Percentiles rank a stretch among this genome's conserved stretches.
These are phyloP conservation scores for Elsinoe perseae DNA, from an alignment of 2,329 filamentous ascomycete species.

Conservation along the genomic window DNA sequence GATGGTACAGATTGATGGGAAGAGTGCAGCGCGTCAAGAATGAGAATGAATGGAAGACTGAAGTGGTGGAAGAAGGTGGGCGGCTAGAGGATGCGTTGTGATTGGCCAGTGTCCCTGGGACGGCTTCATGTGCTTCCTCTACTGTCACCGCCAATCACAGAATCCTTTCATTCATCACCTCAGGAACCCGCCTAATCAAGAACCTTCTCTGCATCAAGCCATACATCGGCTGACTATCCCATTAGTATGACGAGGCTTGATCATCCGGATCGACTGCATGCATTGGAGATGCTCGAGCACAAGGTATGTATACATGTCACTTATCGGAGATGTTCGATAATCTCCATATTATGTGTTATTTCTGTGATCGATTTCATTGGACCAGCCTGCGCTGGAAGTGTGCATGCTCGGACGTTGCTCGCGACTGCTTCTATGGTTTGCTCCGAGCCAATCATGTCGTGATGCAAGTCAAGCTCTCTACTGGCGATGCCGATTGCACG, in stretches of 20 bases:
- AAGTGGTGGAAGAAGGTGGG: conserved; percentile 10
- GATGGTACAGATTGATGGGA: conserved; percentile 4
- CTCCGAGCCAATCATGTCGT: not conserved
- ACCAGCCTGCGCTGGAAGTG: not conserved
- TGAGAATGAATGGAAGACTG: conserved; percentile 13
- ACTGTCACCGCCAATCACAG: conserved; percentile 11
- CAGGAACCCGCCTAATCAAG: conserved; percentile 12
- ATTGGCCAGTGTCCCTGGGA: not conserved
- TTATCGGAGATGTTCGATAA: conserved; percentile 5
- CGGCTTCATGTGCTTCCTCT: conserved; percentile 8
- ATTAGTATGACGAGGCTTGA: conserved; percentile 10
- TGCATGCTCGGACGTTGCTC: not conserved
- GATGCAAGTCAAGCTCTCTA: not conserved
- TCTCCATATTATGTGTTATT: not conserved
- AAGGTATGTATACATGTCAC: conserved; percentile 6
- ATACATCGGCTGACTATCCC: conserved; percentile 7
- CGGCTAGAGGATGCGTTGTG: conserved; percentile 7
- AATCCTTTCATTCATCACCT: conserved; percentile 8
- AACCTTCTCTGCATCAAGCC: conserved; percentile 4
- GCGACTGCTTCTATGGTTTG: not conserved
- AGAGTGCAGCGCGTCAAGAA: conserved; percentile 6
- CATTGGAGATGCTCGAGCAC: conserved; percentile 1
- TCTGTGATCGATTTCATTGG: conserved; percentile 1
- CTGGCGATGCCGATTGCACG: not conserved
- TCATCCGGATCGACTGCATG: conserved; percentile 11